Conservation (phyloP, 441 rosid genomes). For the Populus hybrid region DNA sequence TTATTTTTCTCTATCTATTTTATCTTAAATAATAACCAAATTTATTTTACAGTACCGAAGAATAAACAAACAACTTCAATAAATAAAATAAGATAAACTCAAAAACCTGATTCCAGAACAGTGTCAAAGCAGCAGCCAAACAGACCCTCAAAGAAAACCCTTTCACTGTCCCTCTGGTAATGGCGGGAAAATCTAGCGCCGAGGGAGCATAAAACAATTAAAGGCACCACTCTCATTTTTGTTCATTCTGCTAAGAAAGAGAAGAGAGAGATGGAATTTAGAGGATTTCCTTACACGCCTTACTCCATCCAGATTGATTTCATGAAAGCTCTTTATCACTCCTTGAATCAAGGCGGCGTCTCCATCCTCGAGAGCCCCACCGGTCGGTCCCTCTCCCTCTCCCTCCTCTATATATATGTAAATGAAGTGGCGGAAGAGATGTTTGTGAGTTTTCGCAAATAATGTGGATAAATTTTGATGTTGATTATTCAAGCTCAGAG, state of each 20-base stretch:
- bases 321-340: constrained; percentile 77
- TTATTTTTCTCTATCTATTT: no score
- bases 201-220: background rate
- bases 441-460: background rate
- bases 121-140: background rate
- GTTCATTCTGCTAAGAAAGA: background rate
- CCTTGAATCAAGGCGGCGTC: constrained; percentile 75
- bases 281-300: constrained; percentile 72
- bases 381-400: constrained; percentile 24
- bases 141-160: background rate
- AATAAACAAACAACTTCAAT: no score
- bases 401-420: background rate
- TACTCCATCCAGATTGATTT: constrained; percentile 81
- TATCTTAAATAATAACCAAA: no score
- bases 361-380: constrained; percentile 98
- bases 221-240: background rate
- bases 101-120: background rate
- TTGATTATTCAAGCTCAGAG: background rate
- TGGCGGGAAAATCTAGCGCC: background rate
- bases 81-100: background rate
- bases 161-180: background rate
- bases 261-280: constrained; percentile 29
- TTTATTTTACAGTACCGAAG: no score
- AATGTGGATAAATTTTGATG: background rate
- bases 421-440: background rate